Evolutionary conservation across 106 monocot genomes (phyloP).

Genomic region (Dioscorea dumetorum): DNA sequence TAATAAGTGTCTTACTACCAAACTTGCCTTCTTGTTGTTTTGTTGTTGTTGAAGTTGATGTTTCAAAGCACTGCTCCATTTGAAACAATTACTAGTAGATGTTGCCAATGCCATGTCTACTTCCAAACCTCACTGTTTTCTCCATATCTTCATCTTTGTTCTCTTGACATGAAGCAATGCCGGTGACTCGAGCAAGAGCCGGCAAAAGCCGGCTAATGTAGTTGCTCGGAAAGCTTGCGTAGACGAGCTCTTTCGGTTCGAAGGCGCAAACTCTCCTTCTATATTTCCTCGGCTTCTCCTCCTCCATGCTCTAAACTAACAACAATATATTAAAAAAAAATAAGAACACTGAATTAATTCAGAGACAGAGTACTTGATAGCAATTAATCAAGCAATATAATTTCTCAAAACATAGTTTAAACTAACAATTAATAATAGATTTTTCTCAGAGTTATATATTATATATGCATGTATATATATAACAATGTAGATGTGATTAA

Average conservation of each 20-base stretch:
- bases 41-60: conserved; percentile 28
- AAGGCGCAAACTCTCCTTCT: conserved; percentile 23
- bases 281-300: conserved; percentile 15
- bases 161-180: not conserved
- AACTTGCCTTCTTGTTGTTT: conserved; percentile 18
- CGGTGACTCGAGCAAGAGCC: conserved; percentile 14
- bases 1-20: no score
- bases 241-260: conserved; percentile 4
- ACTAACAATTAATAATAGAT: no score
- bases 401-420: no score
- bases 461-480: not conserved
- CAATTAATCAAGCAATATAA: no score
- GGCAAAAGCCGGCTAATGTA: conserved; percentile 32
- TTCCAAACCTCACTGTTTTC: conserved; percentile 30
- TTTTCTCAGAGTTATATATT: no score
- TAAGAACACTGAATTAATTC: no score
- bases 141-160: conserved; percentile 1
- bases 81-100: conserved; percentile 23
- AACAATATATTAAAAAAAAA: no score
- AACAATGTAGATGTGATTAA: not conserved
- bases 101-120: conserved; percentile 50
- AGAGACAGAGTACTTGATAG: no score
- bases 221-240: conserved; percentile 24
- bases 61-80: conserved; percentile 38
- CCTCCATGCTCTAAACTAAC: not conserved